Conservation (phyloP, 805 yeast genomes). For the Ogataea parapolymorpha region DNA sequence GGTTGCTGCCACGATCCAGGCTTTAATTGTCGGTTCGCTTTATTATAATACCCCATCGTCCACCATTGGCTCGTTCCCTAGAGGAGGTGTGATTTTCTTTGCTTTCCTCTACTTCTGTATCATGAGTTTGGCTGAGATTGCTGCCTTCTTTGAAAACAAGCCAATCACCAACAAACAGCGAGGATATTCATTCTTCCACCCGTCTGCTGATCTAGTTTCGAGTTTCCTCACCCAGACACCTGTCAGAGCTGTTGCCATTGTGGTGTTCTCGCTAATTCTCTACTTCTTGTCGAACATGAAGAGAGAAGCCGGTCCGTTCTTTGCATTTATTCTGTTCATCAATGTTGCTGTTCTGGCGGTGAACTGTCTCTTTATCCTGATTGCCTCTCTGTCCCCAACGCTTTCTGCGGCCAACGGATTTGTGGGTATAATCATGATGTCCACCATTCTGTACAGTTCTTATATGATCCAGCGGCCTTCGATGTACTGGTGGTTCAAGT, state of each 20-base stretch:
- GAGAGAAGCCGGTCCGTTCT: conserved; percentile 52
- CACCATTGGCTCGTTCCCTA: conserved; percentile 55
- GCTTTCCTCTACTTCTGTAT: conserved; percentile 58
- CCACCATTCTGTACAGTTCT: conserved; percentile 58
- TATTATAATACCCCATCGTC: conserved; percentile 48
- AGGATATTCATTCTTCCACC: conserved; percentile 58
- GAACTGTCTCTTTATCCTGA: conserved; percentile 49
- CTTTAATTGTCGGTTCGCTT: conserved; percentile 58
- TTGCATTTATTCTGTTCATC: conserved; percentile 45
- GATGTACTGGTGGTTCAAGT: conserved; percentile 62
- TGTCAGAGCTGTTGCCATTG: conserved; percentile 46
- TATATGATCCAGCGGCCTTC: conserved; percentile 56
- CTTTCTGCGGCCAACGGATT: conserved; percentile 58
- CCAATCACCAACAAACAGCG: conserved; percentile 64
- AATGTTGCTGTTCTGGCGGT: conserved; percentile 39
- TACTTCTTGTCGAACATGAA: conserved; percentile 55
- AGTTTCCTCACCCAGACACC: conserved; percentile 57
- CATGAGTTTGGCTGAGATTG: conserved; percentile 59
- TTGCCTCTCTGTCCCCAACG: conserved; percentile 49
- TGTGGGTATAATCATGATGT: conserved; percentile 52
- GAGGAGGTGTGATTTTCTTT: conserved; percentile 64
- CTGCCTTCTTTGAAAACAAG: conserved; percentile 56
- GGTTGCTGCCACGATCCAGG: conserved; percentile 52
- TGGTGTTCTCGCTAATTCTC: conserved; percentile 43
- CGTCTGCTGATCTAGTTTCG: conserved; percentile 62